Evolutionary conservation across 1,284 basidiomycete genomes (phyloP).

Genomic region (Naganishia liquefaciens): DNA sequence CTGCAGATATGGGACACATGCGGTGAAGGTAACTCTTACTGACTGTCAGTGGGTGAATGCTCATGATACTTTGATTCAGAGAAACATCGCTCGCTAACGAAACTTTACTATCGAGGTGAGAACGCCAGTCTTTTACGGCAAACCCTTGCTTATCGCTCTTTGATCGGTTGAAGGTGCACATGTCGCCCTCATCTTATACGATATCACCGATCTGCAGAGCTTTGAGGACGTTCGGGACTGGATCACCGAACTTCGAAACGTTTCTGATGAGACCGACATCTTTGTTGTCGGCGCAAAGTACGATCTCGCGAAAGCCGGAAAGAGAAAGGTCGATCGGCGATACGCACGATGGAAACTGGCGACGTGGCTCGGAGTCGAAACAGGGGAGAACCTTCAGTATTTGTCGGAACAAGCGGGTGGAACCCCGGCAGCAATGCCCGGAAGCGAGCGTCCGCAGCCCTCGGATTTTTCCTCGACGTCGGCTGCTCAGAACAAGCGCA

Average conservation of each 20-base stretch:
- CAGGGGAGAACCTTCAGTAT: conserved; percentile 14
- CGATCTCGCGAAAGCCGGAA: conserved; percentile 29
- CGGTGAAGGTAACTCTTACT: conserved; percentile 27
- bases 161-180: conserved; percentile 22
- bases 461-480: conserved; percentile 1
- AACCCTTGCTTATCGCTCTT: background rate
- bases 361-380: conserved; percentile 27
- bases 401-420: background rate
- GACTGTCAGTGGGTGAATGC: too few relatives aligned
- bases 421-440: background rate
- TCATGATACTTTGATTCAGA: conserved; percentile 3
- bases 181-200: conserved; percentile 33
- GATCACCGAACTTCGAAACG: conserved; percentile 31
- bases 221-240: conserved; percentile 33
- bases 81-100: conserved; percentile 33
- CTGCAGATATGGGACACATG: conserved; percentile 34
- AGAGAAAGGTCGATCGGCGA: conserved; percentile 28
- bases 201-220: conserved; percentile 28
- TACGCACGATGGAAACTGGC: conserved; percentile 30
- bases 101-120: conserved; percentile 34
- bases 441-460: background rate
- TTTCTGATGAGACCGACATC: conserved; percentile 32
- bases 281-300: conserved; percentile 34
- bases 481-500: background rate
- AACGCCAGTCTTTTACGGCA: background rate